Base-by-base conservation (phyloP, 1,284 basidiomycete species). In the Rhodotorula sp. region DNA sequence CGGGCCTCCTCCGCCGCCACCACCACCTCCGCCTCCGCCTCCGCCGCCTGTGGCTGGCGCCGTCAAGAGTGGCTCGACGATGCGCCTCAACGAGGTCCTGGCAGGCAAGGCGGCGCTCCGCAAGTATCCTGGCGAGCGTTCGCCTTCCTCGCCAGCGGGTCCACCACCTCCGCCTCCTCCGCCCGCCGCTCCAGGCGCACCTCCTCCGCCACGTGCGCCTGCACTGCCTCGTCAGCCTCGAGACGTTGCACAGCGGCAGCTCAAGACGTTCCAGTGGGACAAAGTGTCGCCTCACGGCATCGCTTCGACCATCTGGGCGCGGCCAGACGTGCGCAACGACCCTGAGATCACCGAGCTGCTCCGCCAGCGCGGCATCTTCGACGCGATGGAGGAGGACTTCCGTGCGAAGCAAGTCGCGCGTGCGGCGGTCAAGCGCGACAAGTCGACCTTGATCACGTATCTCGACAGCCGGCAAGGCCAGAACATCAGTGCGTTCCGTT, bases 181-280 rank as follows among this genome's bases (percentile, higher is more conserved):
- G 41, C 74, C 74, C 10, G 62, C 53, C 14, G 49, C 61, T 17
- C 53, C 62, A 4, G 65, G 50, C 16, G 16, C 66, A 0, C 61
- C 65, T 21, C 63, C 54, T 21, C 14, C 52, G 23, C 55, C 49
- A 1, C 60, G 63, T 10, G 49, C 55, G 3, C 64, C 64, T 34
- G 34, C 34, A 34, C 34, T 34, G 34, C 13, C 64, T 66, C 34
- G 17, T 57, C n/a, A 62, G 61, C 8, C 23, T 34, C 34, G 61
- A 25, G 61, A 68, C 17, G 65, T 56, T 14, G 72, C 71, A 7
- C 66, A 87, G 71, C 90, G 88, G 63, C 93, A 94, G 84, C 95
- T 98, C 91, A 98, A 98, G 82, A 94, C 98, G 82, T 85, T 99
- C 61, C 96, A 99, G 80, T 99, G 97, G 96, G 96, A 99, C 81